phyloP scores from a whole-genome alignment of 495 filamentous ascomycete genomes.

The Penicillium verhagenii region DNA sequence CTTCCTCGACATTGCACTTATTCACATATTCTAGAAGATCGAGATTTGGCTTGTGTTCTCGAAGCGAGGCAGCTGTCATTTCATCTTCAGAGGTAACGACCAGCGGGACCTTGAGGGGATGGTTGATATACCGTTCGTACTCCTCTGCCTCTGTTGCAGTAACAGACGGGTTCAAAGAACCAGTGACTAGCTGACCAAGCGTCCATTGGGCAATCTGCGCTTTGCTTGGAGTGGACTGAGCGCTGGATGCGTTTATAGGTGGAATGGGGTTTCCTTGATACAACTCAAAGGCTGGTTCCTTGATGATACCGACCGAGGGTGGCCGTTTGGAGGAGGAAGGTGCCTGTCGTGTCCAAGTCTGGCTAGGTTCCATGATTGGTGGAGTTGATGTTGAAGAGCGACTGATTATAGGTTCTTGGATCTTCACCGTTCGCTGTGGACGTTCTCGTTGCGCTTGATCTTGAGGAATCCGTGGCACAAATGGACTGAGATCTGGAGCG shows the following conservation, averaged over 20 bases:
- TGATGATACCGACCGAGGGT: slow-evolving; percentile 44
- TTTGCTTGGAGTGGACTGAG: slow-evolving; percentile 48
- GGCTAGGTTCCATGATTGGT: slow-evolving; percentile 9
- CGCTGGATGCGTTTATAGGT: slow-evolving; percentile 24
- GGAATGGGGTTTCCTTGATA: slow-evolving; percentile 21
- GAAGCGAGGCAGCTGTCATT: slow-evolving; percentile 40
- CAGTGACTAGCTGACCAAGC: slow-evolving; percentile 75
- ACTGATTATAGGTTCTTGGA: slow-evolving; percentile 37
- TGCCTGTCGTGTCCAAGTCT: slow-evolving; percentile 29
- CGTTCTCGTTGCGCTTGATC: slow-evolving; percentile 40
- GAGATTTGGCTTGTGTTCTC: slow-evolving; percentile 46
- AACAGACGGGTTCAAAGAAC: slow-evolving; percentile 78
- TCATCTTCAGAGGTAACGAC: slow-evolving; percentile 73
- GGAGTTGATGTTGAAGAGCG: slow-evolving; percentile 4
- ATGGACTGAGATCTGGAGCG: slow-evolving; percentile 76
- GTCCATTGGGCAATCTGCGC: slow-evolving; percentile 78
- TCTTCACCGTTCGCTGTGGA: slow-evolving; percentile 42
- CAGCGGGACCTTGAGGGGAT: slow-evolving; percentile 85
- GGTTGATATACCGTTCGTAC: slow-evolving; percentile 86
- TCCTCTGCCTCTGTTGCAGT: slow-evolving; percentile 72
- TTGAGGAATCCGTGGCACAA: slow-evolving; percentile 64
- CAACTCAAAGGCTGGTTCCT: slow-evolving; percentile 33
- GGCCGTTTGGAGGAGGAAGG: slow-evolving; percentile 32
- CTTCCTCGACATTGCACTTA: slow-evolving; percentile 41
- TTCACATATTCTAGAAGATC: slow-evolving; percentile 77